These are phyloP conservation scores for Pleodorina starrii DNA, from an alignment of 139 green algal genomes.

Conservation along the genomic window DNA sequence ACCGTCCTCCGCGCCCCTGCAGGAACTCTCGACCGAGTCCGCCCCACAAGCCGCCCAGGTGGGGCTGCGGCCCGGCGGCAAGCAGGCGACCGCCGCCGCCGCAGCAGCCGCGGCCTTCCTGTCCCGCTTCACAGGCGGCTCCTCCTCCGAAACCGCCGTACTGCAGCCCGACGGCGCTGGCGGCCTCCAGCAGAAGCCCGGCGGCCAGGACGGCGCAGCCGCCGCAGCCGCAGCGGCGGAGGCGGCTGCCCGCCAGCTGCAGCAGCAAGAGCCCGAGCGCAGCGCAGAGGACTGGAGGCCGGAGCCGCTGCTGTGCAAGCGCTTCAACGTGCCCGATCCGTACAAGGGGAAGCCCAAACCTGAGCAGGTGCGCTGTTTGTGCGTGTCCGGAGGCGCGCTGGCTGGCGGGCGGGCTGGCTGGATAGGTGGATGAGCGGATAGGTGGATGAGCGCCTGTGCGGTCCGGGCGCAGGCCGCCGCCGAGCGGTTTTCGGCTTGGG, in stretches of 20 bases:
- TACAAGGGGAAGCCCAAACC: conserved; percentile 67
- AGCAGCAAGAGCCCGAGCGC: conserved; percentile 54
- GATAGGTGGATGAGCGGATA: background rate
- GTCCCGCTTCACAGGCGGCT: conserved; percentile 58
- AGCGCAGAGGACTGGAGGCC: conserved; percentile 89
- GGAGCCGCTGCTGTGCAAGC: conserved; percentile 91
- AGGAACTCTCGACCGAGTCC: background rate
- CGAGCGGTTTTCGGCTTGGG: too few relatives aligned
- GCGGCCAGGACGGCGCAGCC: background rate
- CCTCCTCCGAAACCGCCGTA: conserved; percentile 49
- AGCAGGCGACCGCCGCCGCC: conserved; percentile 25
- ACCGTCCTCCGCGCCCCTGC: too few relatives aligned
- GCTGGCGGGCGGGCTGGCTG: background rate
- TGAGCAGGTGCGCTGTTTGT: conserved; percentile 34
- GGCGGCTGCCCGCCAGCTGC: too few relatives aligned
- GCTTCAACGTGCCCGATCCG: conserved; percentile 93
- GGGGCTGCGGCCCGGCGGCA: conserved; percentile 10
- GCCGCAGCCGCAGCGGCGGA: background rate
- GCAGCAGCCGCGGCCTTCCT: conserved; percentile 54
- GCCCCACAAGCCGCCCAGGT: background rate
- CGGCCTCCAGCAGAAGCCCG: conserved; percentile 33
- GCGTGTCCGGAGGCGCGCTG: too few relatives aligned
- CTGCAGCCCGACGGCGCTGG: conserved; percentile 56
- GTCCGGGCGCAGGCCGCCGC: too few relatives aligned
- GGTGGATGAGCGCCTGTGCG: too few relatives aligned